phyloP scores from a whole-genome alignment of 2,329 filamentous ascomycete genomes.

The Diaporthe aspalathi region DNA sequence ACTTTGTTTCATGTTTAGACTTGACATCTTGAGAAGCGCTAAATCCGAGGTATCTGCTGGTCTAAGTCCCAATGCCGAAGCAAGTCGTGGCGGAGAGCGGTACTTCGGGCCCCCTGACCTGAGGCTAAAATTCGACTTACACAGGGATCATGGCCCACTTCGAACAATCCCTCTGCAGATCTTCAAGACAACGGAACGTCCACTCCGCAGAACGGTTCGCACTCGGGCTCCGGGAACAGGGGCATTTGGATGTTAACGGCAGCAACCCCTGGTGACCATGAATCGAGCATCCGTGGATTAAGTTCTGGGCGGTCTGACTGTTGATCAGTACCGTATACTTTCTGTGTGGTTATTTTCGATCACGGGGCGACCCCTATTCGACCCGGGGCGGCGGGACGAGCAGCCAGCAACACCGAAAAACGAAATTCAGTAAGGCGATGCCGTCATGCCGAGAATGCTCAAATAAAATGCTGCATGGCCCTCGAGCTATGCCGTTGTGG shows the following conservation, averaged over 20 bases:
- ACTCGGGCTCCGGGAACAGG: background rate
- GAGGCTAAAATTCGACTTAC: constrained; percentile 43
- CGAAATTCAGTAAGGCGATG: background rate
- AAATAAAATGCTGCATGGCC: constrained; percentile 3
- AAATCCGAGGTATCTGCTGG: background rate
- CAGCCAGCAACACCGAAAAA: background rate
- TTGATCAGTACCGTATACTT: background rate
- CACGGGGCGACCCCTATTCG: constrained; percentile 5
- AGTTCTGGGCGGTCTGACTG: background rate
- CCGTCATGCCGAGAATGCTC: background rate
- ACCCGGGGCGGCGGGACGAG: constrained; percentile 9
- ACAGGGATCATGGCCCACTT: constrained; percentile 12
- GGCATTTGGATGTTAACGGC: background rate
- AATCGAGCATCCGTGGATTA: background rate
- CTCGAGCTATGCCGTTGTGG: background rate
- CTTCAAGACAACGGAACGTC: constrained; percentile 21
- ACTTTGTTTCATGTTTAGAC: constrained; percentile 22
- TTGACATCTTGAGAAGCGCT: background rate
- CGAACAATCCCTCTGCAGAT: constrained; percentile 26
- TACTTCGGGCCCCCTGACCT: constrained; percentile 27
- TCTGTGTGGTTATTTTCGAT: constrained; percentile 5
- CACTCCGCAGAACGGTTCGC: constrained; percentile 5
- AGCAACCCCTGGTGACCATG: background rate
- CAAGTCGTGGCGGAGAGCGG: constrained; percentile 24
- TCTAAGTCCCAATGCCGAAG: constrained; percentile 4